Evolutionary conservation across 768 basidiomycete species (phyloP), one percentile per base, ranked within the genome.

Genomic region (Grammothele lineata): DNA sequence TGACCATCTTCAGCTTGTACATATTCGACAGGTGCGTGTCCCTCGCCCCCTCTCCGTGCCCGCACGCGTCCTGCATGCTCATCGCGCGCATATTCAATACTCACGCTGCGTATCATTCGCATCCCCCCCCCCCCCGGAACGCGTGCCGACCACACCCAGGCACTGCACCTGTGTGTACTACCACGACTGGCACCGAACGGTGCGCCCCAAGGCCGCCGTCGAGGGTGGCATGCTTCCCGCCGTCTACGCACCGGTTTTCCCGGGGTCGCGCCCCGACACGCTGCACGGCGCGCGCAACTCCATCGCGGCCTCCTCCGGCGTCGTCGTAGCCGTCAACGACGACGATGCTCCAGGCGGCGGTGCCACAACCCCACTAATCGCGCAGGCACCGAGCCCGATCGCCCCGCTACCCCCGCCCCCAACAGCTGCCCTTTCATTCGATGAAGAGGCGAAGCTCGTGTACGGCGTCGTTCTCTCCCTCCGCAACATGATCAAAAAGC

Each of bases 381-480:
- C 48, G 10, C 61, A 59, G 37, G 21, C 37, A 15, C 50, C 37
- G 24, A 43, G 66, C 18, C 63, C 72, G 22, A 45, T 66, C 12
- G 63, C 72, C 18, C 64, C 74, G 42, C 44, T 70, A 15, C 58
- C 65, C 0, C 57, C 64, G 21, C 55, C 70, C n/a, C 69, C 74
- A 9, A 78, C 70, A 51, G 73, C 80, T 3, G 81, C 78, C 15
- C 70, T 99, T 17, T 74, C 95, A 5, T 98, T 99, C 57, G 96
- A 99, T 61, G 96, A 99, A 65, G 95, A 99, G 66, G 85, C 86
- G 1, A 99, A 99, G 63, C 77, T 99, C 51, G 94, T 99, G 0
- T 99, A 98, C 63, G 96, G 96, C 46, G 90, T 99, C 44, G 75
- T 98, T 12, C 72, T 97, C 35, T 93, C 91, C 6, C 62, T 99